These are phyloP conservation scores for Coemansia sp. DNA, from an alignment of 192 early-diverging fungal species.

Conservation along the genomic window DNA sequence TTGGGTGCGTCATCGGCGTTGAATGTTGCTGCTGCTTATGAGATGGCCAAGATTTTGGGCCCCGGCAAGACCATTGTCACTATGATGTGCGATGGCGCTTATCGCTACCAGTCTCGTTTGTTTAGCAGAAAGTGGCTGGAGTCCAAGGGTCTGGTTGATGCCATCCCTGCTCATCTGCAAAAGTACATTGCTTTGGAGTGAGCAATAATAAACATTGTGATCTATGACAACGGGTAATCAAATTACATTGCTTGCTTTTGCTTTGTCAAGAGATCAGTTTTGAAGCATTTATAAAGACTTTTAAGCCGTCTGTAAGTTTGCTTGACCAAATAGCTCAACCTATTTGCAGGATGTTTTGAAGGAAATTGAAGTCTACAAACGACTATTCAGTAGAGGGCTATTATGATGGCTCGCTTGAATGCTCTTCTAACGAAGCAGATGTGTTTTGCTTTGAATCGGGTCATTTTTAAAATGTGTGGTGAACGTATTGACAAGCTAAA, in stretches of 20 bases:
- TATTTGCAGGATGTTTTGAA: no score
- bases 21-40: constrained; percentile 88
- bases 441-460: no score
- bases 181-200: constrained; percentile 77
- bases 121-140: constrained; percentile 87
- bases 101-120: constrained; percentile 76
- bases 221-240: no score
- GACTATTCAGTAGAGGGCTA: no score
- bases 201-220: no score
- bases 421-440: no score
- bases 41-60: constrained; percentile 84
- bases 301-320: no score
- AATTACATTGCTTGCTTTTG: neutral
- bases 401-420: no score
- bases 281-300: neutral
- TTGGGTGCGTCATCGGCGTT: constrained; percentile 88
- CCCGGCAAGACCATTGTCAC: constrained; percentile 80
- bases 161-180: constrained; percentile 80
- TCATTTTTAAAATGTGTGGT: no score
- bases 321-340: no score
- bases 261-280: neutral
- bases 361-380: no score
- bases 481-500: no score
- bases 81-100: constrained; percentile 86
- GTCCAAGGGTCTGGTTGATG: constrained; percentile 70